Percentiles rank a stretch among this genome's conserved stretches.
Evolutionary conservation across 176 grass and related monocot species (phyloP).

Genomic region (Ensete glaucum): DNA sequence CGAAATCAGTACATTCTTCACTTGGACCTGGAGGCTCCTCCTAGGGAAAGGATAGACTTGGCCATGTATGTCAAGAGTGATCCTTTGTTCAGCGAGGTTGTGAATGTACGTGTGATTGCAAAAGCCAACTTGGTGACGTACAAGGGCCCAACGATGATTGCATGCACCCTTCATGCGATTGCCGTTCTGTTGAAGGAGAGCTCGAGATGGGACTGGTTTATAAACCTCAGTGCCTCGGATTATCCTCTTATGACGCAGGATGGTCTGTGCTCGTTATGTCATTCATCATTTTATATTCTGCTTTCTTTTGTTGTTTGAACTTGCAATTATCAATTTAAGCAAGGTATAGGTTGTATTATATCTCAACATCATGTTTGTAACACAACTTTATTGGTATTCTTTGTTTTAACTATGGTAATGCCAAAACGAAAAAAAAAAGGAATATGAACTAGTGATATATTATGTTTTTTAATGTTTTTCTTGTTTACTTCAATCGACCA

Average conservation of each 20-base stretch:
- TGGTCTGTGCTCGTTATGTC: constrained; percentile 2
- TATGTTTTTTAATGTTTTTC: background rate
- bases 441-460: background rate
- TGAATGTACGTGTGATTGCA: constrained; percentile 19
- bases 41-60: constrained; percentile 28
- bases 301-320: constrained; percentile 3
- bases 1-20: constrained; percentile 27
- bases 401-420: background rate
- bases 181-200: constrained; percentile 12
- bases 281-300: background rate
- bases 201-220: constrained; percentile 26
- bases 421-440: background rate
- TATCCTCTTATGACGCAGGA: constrained; percentile 35
- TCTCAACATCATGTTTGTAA: background rate
- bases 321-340: background rate
- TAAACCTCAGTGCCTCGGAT: constrained; percentile 26
- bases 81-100: constrained; percentile 10
- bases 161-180: constrained; percentile 23
- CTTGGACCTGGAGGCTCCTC: constrained; percentile 26
- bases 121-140: constrained; percentile 28
- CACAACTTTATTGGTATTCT: background rate
- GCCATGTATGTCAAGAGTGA: constrained; percentile 20
- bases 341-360: background rate
- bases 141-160: constrained; percentile 24
- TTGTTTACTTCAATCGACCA: background rate